phyloP scores from a whole-genome alignment of 345 rosid genomes.

The Syzygium oleosum region DNA sequence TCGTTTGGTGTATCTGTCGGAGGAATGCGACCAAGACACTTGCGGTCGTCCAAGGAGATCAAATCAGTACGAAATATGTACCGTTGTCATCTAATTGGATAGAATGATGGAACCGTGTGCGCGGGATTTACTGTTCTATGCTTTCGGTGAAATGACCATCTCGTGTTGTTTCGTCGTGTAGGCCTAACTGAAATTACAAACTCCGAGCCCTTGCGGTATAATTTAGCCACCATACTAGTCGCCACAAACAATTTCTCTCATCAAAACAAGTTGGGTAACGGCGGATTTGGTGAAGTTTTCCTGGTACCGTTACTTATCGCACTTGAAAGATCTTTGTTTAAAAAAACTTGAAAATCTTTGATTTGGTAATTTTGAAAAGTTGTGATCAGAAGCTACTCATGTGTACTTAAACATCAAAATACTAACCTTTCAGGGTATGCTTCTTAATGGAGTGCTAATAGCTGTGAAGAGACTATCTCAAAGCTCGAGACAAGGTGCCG shows the following conservation, averaged over 20 bases:
- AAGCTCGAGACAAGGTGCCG: slow-evolving; percentile 27
- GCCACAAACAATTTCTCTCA: not conserved
- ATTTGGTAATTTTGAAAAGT: not conserved
- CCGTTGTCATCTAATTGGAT: not conserved
- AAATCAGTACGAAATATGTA: not conserved
- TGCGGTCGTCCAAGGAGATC: not conserved
- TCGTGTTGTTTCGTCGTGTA: not conserved
- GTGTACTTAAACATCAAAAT: not conserved
- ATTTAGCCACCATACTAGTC: not conserved
- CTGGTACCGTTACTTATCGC: not conserved
- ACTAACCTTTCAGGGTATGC: slow-evolving; percentile 15
- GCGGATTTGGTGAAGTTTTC: not conserved
- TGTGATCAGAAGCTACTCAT: not conserved
- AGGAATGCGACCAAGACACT: not conserved
- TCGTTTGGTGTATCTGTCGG: not conserved
- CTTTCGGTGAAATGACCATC: not conserved
- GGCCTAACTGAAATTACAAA: not conserved
- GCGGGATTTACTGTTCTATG: not conserved
- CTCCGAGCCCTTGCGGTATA: not conserved
- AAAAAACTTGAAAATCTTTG: not conserved
- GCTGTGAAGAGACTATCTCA: slow-evolving; percentile 41
- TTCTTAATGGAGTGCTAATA: slow-evolving; percentile 19
- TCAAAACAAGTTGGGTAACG: not conserved
- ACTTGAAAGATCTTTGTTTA: not conserved
- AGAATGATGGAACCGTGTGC: not conserved